Evolutionary conservation across 345 rosid species (phyloP), one percentile per base, ranked within the genome.

Genomic region (Viola odorata): DNA sequence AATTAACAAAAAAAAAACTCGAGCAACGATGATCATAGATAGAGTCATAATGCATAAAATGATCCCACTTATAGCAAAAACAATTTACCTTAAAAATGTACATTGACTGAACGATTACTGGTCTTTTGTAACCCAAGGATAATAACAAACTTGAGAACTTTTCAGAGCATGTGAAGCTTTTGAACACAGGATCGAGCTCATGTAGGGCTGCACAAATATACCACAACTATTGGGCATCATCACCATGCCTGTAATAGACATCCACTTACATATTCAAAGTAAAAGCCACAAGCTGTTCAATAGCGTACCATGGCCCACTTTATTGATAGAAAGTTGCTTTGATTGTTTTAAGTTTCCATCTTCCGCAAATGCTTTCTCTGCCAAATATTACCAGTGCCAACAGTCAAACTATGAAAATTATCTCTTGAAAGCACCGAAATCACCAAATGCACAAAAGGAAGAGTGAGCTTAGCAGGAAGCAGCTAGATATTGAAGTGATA

Each of bases 251-350:
- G 32, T 23, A 23, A 23, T 23, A 23, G 32, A 2, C 32, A 23
- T 23, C 32, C 32, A 23, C 32, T 23, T 23, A 23, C 1, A 23
- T 23, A 23, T 23, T 23, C 32, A 23, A 23, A 23, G 32, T 1
- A 23, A 23, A 23, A 23, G 32, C 32, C 32, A 23, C 32, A 2
- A 23, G 32, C 1, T 23, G 1, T 23, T 23, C 32, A 23, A 23
- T 23, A 23, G 68, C 72, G 62, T 88, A 95, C 97, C 91, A 57
- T 95, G 96, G 8, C 96, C 99, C 69, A 86, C 96, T 88, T 95
- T 95, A 80, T 95, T 91, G 15, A 91, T 91, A 16, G 96, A 95
- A 45, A 86, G 81, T 67, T 90, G 80, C 80, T 95, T 91, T 0
- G 89, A 69, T 82, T 88, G 96, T 83, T 76, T 85, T 45, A 94